phyloP scores from a whole-genome alignment of 192 early-diverging fungal species.

The Mortierella hygrophila region DNA sequence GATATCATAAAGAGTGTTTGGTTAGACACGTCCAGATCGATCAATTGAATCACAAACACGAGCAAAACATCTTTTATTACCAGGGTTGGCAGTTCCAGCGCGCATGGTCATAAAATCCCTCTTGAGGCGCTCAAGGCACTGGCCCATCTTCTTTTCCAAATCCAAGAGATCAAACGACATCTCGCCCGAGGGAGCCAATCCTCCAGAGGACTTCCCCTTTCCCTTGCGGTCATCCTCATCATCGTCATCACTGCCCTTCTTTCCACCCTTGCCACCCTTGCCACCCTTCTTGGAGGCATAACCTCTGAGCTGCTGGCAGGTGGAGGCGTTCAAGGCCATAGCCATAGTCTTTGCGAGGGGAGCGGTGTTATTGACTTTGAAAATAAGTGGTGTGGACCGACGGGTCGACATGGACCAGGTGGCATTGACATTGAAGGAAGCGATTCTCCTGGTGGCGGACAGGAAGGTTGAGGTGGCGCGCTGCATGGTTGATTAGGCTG shows the following conservation, averaged over 20 bases:
- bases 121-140: conserved; percentile 70
- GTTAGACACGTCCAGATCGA: conserved; percentile 2
- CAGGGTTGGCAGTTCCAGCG: conserved; percentile 81
- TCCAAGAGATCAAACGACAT: conserved; percentile 70
- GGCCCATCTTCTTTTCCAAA: conserved; percentile 69
- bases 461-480: conserved; percentile 24
- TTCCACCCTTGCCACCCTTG: conserved; percentile 35
- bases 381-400: background rate
- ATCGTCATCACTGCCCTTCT: conserved; percentile 33
- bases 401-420: background rate
- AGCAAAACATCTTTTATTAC: conserved; percentile 27
- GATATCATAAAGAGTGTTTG: background rate
- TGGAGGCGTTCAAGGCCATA: conserved; percentile 11
- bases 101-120: conserved; percentile 74
- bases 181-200: background rate
- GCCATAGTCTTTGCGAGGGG: conserved; percentile 17
- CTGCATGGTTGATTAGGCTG: conserved; percentile 23
- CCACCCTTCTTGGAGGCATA: conserved; percentile 40
- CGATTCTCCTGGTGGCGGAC: background rate
- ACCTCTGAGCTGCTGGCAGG: conserved; percentile 11
- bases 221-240: conserved; percentile 41
- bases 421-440: background rate
- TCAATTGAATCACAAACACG: background rate
- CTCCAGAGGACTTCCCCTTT: conserved; percentile 23
- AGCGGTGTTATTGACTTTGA: conserved; percentile 8